Base-by-base conservation (phyloP, 495 filamentous ascomycete genomes). In the Xylaria acuta region DNA sequence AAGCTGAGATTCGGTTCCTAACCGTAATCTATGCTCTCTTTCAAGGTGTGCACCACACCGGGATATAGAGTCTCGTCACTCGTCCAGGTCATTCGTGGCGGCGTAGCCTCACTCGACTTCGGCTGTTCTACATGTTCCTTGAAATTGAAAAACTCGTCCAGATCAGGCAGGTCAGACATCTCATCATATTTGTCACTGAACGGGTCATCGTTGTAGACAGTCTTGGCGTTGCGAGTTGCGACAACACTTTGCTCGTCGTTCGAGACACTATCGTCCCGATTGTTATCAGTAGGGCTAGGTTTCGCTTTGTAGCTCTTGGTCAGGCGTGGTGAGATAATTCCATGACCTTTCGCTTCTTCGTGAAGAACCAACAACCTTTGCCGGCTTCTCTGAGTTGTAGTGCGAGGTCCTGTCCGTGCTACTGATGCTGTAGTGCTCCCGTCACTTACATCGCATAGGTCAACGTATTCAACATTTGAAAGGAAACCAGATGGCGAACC, bases 381-480 rank as follows among this genome's bases (percentile, higher is more conserved):
- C 36, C 72, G 30, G 3, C 63, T 7, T 22, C 25, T 64, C 45
- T 56, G 20, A 43, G 40, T 34, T 11, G 43, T 25, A 45, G 32
- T 56, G 22, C 25, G 43, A 25, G 71, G 73, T 6, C 78, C 67
- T 41, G 79, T 74, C 9, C 40, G 47, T 16, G 38, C 30, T 1
- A 27, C 8, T 12, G 64, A 72, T 0, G 77, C 79, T 27, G 14
- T 16, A 18, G 47, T 1, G n/a, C 51, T 40, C 3, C 32, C 59
- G 30, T 72, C 63, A 40, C 62, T 67, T 18, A 20, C 16, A 45
- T 66, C 40, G 49, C 36, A 49, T n/a, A 85, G 77, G 40, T 85
- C 82, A 56, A 85, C 79, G 59, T 73, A 83, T 20, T 84, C 82
- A 40, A 81, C 63, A 53, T 80, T 77, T 22, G 75, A 73, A n/a